A percentile compares a stretch with the other conserved stretches of the same genome.
Conservation (phyloP, 805 yeast genomes). For the Sugiyamaella floridensis region DNA sequence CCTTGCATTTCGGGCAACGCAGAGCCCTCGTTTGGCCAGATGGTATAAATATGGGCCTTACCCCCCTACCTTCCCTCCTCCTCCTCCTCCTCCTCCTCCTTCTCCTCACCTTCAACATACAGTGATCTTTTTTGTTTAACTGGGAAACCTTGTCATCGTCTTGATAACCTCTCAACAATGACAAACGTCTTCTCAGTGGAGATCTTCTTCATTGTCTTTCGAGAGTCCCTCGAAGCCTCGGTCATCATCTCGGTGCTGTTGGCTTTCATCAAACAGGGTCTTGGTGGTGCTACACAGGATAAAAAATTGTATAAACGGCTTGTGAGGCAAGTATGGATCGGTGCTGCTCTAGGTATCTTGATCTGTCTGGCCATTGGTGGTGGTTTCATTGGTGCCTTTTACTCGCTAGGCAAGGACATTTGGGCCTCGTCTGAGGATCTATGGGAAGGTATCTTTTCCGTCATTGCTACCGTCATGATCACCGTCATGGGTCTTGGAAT, state of each 20-base stretch:
- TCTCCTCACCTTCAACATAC: too few species aligned
- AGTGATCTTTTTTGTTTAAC: too few species aligned
- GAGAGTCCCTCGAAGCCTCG: constrained; percentile 92
- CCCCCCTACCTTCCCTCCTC: too few species aligned
- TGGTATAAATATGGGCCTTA: not conserved
- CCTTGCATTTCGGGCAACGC: too few species aligned
- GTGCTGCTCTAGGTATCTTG: constrained; percentile 64
- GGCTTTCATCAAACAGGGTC: constrained; percentile 85
- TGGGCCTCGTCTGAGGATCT: constrained; percentile 85
- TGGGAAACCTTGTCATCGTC: too few species aligned
- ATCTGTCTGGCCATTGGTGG: constrained; percentile 82
- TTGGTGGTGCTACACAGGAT: constrained; percentile 43
- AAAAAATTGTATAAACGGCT: constrained; percentile 50
- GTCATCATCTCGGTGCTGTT: constrained; percentile 84
- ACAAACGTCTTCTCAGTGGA: constrained; percentile 49
- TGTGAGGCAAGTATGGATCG: constrained; percentile 80
- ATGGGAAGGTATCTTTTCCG: constrained; percentile 95
- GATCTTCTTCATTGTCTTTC: constrained; percentile 82
- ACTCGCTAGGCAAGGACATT: constrained; percentile 69
- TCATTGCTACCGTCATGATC: constrained; percentile 84
- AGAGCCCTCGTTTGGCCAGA: too few species aligned
- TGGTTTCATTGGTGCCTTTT: constrained; percentile 92
- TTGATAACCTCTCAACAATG: constrained; percentile 11
- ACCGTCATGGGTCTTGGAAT: constrained; percentile 93
- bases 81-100: too few species aligned